These are phyloP conservation scores for Crassisporium funariophilum DNA, from an alignment of 768 basidiomycete genomes.

Conservation along the genomic window DNA sequence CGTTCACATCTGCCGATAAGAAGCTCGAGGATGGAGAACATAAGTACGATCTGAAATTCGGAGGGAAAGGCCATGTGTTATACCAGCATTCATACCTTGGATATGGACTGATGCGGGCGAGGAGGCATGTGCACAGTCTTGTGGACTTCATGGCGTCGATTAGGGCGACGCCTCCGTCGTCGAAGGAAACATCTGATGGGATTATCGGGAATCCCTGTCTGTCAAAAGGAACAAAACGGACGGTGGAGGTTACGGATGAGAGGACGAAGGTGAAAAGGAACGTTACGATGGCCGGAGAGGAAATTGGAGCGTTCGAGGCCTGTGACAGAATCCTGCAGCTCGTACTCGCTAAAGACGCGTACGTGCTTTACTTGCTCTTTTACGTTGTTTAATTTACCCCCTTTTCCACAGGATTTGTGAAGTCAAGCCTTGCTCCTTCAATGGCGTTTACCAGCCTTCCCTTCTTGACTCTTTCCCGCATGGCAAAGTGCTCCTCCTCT, in stretches of 20 bases:
- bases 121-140: constrained; percentile 82
- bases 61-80: constrained; percentile 66
- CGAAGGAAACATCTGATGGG: constrained; percentile 20
- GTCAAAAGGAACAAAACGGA: constrained; percentile 59
- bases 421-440: constrained; percentile 93
- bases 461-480: constrained; percentile 84
- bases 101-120: constrained; percentile 90
- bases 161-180: constrained; percentile 21
- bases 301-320: constrained; percentile 81
- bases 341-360: constrained; percentile 95
- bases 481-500: constrained; percentile 88
- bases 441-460: constrained; percentile 96
- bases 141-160: constrained; percentile 82
- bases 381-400: constrained; percentile 1
- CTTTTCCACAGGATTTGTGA: constrained; percentile 67
- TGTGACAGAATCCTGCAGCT: constrained; percentile 84
- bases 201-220: constrained; percentile 81
- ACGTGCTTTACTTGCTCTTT: constrained; percentile 35
- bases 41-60: constrained; percentile 83
- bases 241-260: constrained; percentile 64
- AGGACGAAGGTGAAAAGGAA: constrained; percentile 43
- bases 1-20: constrained; percentile 43
- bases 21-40: constrained; percentile 79
- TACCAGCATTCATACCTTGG: constrained; percentile 99
- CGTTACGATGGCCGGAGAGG: constrained; percentile 86